phyloP scores from a whole-genome alignment of 2,329 filamentous ascomycete genomes.

The Fusarium bulbicola region DNA sequence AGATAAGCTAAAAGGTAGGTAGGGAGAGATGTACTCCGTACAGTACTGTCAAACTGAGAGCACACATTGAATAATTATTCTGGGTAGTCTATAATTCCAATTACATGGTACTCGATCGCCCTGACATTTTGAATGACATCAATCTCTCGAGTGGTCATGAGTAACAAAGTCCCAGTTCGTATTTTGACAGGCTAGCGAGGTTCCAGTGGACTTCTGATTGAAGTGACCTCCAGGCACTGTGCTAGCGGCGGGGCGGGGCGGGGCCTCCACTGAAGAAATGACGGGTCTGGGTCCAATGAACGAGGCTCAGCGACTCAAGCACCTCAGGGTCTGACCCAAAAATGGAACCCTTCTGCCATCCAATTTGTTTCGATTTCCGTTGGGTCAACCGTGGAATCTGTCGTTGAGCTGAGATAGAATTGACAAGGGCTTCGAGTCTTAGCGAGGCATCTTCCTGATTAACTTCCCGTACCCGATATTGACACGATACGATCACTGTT shows the following conservation, averaged over 20 bases:
- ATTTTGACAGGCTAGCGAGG: constrained; percentile 17
- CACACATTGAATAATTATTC: background rate
- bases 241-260: background rate
- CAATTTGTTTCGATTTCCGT: constrained; percentile 26
- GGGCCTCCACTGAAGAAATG: background rate
- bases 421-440: background rate
- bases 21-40: background rate
- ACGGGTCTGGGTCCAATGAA: background rate
- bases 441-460: background rate
- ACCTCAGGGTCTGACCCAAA: constrained; percentile 23
- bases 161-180: constrained; percentile 3
- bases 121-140: constrained; percentile 27
- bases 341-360: constrained; percentile 12
- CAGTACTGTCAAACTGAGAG: background rate
- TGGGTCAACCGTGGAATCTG: background rate
- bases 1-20: background rate
- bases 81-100: background rate
- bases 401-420: background rate
- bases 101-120: background rate
- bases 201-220: background rate
- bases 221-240: background rate
- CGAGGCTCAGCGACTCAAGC: background rate
- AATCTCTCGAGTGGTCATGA: constrained; percentile 18
- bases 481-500: background rate
- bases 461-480: background rate